Base-by-base conservation (phyloP, 2,329 filamentous ascomycete species). In the Neonectria magnoliae region DNA sequence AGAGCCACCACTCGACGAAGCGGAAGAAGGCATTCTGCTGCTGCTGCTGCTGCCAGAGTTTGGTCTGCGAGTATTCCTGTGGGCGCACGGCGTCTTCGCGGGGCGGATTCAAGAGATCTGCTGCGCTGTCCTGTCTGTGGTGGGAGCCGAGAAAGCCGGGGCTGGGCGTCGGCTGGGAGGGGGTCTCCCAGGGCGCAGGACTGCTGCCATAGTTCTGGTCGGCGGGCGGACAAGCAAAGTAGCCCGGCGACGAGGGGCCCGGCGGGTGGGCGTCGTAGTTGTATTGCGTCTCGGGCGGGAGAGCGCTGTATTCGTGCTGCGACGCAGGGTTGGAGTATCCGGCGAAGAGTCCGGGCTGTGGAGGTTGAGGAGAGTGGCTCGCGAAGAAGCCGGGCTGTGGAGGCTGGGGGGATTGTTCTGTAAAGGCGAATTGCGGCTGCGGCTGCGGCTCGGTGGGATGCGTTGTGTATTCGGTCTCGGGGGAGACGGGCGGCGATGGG, bases 171-270 rank as follows among this genome's bases (percentile, higher is more conserved):
- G 60, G 48, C 13, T 44, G 60, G 5, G 55, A 25, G 29, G 51
- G 55, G 6, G 55, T 22, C 14, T 59, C 60, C 60, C 60, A 63
- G 8, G 55, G 55, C 36, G 42, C 47, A 7, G 36, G 51, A 22
- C 55, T 13, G 11, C 55, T 13, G 11, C 33, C 22, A 6, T 63
- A 47, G 50, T 18, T 33, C 6, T 14, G 20, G 16, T 38, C 36
- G 33, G 25, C 10, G 6, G 33, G 50, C 11, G 44, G 42, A 18
- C 51, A 44, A 10, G 56, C 36, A 11, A 64, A 54, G 25, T 59
- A 60, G 36, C 56, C 61, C 16, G 56, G 56, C 9, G 56, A 51
- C 8, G 56, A 36, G 1, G 60, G 47, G 54, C 47, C 47, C 2
- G 16, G 25, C 4, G 52, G 41, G 33, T 31, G 44, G 4, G 55